phyloP scores from a whole-genome alignment of 1,139 yeast genomes.

The Scheffersomyces insectosa region DNA sequence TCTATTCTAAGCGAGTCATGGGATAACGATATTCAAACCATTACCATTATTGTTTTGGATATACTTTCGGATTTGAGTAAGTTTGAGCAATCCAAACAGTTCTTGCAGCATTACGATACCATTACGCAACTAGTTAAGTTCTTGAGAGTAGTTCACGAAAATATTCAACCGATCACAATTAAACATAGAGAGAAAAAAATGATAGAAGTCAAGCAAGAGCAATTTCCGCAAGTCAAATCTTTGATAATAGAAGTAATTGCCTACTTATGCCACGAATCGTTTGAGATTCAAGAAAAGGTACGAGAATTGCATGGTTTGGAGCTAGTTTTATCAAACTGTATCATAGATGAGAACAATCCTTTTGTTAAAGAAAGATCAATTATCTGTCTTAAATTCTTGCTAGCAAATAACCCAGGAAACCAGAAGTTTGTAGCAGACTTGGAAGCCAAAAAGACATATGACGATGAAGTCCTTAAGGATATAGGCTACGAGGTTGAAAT shows the following conservation, averaged over 20 bases:
- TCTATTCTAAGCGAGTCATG: neutral
- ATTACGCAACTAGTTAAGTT: constrained; percentile 45
- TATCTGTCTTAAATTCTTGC: constrained; percentile 67
- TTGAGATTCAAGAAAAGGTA: constrained; percentile 63
- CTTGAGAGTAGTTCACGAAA: constrained; percentile 50
- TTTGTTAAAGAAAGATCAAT: constrained; percentile 84
- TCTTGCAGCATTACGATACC: constrained; percentile 51
- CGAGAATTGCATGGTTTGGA: constrained; percentile 70
- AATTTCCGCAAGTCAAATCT: constrained; percentile 62
- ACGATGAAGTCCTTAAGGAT: constrained; percentile 35
- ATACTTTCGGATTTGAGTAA: constrained; percentile 53
- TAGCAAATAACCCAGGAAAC: constrained; percentile 63
- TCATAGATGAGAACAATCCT: constrained; percentile 86
- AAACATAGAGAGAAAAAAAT: constrained; percentile 10
- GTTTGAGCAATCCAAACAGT: constrained; percentile 52
- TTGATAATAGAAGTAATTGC: constrained; percentile 63
- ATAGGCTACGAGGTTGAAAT: constrained; percentile 43
- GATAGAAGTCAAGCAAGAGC: constrained; percentile 15
- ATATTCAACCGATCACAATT: constrained; percentile 26
- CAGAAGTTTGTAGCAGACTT: constrained; percentile 68
- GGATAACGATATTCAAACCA: constrained; percentile 5
- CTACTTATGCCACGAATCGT: constrained; percentile 51
- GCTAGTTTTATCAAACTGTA: constrained; percentile 74
- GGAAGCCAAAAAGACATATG: constrained; percentile 38
- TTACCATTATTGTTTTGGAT: constrained; percentile 34